Evolutionary conservation across 1,139 yeast genomes (phyloP), one percentile per base, ranked within the genome.

Genomic region (Pichia sp.): DNA sequence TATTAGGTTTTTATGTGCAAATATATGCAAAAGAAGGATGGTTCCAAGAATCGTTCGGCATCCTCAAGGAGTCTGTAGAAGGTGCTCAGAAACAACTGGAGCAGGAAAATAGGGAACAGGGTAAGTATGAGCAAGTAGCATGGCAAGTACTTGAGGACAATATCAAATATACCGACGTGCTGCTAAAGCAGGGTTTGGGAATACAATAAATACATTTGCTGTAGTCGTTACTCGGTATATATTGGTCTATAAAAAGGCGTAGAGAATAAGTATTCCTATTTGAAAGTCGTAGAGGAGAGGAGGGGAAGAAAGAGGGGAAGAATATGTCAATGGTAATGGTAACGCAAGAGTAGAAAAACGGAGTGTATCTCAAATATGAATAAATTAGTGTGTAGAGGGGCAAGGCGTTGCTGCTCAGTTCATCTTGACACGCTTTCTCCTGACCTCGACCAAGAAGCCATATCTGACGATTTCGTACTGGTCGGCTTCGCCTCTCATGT

Each of bases 401-500:
- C 13, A 32, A 32, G 36, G 10, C 36, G 15, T 40, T 40, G 11
- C 26, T 10, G 16, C 8, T 40, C 44, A 40, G 23, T 15, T 19
- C 15, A 15, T 10, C 26, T 40, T 40, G 15, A 23, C 45, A n/a
- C 42, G 45, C 38, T 51, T 62, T 46, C 62, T 58, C 47, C 57
- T 57, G 8, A 68, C 63, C 58, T 69, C 71, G 1, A 66, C 62
- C 7, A 67, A 54, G 11, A 67, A 59, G 5, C 67, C 67, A 48
- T 58, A 56, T 69, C 72, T 65, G 31, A 61, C 64, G 13, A 70
- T 43, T 34, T 61, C 56, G 52, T 69, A 70, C 8, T 62, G 34
- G 40, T 67, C 66, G 38, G 62, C 65, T 30, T 54, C 56, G 11
- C 64, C 68, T 10, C 47, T 55, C 69, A 70, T 67, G 64, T 67